Evolutionary conservation across 2,329 filamentous ascomycete species (phyloP).

Genomic region (Phialophora tarda): DNA sequence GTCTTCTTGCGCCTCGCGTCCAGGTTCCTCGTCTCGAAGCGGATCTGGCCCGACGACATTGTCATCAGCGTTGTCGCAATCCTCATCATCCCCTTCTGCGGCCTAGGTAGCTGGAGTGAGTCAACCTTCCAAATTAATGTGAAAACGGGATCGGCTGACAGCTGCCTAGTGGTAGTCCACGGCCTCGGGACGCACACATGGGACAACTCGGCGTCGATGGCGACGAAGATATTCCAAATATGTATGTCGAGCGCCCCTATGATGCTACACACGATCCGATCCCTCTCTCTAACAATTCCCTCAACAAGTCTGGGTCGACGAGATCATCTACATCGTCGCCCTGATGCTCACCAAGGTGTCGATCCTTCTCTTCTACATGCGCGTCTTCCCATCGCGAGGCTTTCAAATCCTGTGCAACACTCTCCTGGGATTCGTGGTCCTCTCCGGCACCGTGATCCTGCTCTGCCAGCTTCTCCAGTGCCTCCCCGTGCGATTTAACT

Average conservation of each 20-base stretch:
- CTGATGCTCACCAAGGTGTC: constrained; percentile 58
- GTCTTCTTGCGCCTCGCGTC: constrained; percentile 1
- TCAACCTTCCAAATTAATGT: neutral
- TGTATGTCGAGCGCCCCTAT: neutral
- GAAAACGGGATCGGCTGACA: neutral
- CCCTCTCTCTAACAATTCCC: neutral
- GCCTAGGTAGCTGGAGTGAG: neutral
- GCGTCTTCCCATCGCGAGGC: constrained; percentile 55
- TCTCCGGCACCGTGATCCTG: constrained; percentile 48
- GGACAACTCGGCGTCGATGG: neutral
- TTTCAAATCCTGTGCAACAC: constrained; percentile 46
- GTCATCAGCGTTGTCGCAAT: neutral
- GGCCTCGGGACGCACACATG: constrained; percentile 1
- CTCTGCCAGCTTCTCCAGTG: constrained; percentile 48
- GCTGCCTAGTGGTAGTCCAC: neutral
- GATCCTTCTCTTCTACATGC: constrained; percentile 61
- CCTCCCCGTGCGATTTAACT: constrained; percentile 50
- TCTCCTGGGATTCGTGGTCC: constrained; percentile 52
- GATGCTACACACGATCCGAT: neutral
- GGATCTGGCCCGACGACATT: neutral
- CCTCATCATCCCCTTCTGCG: neutral
- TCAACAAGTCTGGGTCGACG: constrained; percentile 38
- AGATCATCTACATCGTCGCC: constrained; percentile 55
- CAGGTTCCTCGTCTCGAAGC: neutral
- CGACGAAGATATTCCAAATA: constrained; percentile 4